phyloP scores from a whole-genome alignment of 2,329 filamentous ascomycete species.

The Diplocarpon mali region DNA sequence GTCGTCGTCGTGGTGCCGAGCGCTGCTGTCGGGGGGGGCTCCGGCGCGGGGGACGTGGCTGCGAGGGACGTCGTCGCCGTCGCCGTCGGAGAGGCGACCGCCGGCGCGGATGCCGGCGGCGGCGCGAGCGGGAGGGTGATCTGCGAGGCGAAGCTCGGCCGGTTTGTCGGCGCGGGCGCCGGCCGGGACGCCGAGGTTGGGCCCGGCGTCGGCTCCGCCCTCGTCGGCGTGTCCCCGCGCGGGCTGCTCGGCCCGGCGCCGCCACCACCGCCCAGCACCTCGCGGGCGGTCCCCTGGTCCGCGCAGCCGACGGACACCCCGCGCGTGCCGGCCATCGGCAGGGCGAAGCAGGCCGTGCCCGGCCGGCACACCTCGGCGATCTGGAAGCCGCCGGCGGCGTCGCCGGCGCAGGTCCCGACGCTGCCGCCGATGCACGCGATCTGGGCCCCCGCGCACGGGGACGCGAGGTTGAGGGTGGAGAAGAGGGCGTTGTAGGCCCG shows the following conservation, averaged over 20 bases:
- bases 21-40: neutral
- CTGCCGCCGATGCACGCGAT: conserved; percentile 42
- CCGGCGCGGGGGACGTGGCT: neutral
- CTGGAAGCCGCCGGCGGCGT: conserved; percentile 31
- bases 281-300: conserved; percentile 30
- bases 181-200: too few relatives aligned
- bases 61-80: neutral
- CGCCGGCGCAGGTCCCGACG: conserved; percentile 37
- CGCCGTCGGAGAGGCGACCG: neutral
- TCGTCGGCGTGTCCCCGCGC: too few relatives aligned
- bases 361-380: conserved; percentile 29
- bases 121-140: too few relatives aligned
- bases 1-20: conserved; percentile 1
- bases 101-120: too few relatives aligned
- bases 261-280: conserved; percentile 31
- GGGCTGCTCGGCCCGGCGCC: too few relatives aligned
- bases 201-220: too few relatives aligned
- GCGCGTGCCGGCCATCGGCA: conserved; percentile 39
- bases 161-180: too few relatives aligned
- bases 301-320: conserved; percentile 41
- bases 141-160: too few relatives aligned
- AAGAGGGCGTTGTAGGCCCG: conserved; percentile 22
- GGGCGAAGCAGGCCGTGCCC: conserved; percentile 37
- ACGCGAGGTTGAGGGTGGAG: conserved; percentile 27
- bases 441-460: conserved; percentile 36